Evolutionary conservation across 768 basidiomycete genomes (phyloP).

Genomic region (Brasilioporus rufonigricans): DNA sequence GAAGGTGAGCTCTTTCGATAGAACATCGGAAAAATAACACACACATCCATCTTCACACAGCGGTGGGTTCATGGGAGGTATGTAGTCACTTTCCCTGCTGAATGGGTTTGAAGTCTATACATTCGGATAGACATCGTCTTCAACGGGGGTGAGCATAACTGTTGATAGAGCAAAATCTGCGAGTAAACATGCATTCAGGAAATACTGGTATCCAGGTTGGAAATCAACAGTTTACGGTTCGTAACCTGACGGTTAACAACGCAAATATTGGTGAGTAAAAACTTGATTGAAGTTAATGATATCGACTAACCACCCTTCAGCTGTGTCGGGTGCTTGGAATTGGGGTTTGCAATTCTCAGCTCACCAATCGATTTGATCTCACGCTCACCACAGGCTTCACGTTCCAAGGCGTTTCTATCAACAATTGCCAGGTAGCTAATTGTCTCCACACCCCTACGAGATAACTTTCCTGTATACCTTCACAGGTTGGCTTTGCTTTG

Average conservation of each 20-base stretch:
- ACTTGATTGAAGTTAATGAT: background rate
- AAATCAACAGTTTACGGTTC: conserved; percentile 76
- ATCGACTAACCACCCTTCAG: conserved; percentile 10
- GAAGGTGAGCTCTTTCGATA: no score
- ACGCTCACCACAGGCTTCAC: conserved; percentile 46
- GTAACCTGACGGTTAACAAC: conserved; percentile 56
- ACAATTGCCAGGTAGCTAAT: conserved; percentile 30
- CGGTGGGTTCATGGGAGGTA: conserved; percentile 57
- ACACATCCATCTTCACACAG: conserved; percentile 13
- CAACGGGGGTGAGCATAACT: conserved; percentile 34
- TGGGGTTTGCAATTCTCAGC: conserved; percentile 35
- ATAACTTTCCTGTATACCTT: background rate
- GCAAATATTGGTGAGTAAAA: conserved; percentile 41
- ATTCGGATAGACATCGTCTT: conserved; percentile 41
- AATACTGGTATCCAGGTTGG: conserved; percentile 66
- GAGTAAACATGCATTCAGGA: conserved; percentile 19
- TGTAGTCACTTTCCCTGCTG: no score
- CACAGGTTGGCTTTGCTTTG: conserved; percentile 46
- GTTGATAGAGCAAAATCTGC: background rate
- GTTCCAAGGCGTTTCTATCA: conserved; percentile 50
- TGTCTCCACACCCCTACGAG: background rate
- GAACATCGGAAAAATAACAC: no score
- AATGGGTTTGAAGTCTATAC: no score
- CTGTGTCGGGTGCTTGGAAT: conserved; percentile 36
- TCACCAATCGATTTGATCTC: background rate